A percentile compares a stretch with the other conserved stretches of the same genome.
Evolutionary conservation across 176 grass and related monocot species (phyloP).

Genomic region (Hyparrhenia diplandra): DNA sequence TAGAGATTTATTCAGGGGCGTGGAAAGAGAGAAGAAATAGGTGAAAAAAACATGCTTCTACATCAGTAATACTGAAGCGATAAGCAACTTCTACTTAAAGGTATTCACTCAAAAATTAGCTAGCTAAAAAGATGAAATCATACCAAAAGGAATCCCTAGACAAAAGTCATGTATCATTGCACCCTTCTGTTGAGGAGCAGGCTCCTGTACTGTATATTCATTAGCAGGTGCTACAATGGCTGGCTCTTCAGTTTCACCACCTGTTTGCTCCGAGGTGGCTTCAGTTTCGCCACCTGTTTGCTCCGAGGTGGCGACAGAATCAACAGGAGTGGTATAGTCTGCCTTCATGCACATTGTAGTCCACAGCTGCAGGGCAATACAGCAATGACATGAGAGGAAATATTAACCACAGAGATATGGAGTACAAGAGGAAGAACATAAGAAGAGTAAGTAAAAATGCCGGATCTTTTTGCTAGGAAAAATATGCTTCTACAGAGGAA

Average conservation of each 20-base stretch:
- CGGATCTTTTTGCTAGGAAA: not conserved
- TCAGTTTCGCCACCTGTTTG: conserved; percentile 37
- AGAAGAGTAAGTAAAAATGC: not conserved
- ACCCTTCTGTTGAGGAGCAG: conserved; percentile 43
- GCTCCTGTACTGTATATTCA: conserved; percentile 38
- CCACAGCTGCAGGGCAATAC: conserved; percentile 37
- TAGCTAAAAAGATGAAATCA: conserved; percentile 9
- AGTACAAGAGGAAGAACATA: not conserved
- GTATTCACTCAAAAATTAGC: conserved; percentile 21
- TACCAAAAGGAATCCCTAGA: conserved; percentile 67
- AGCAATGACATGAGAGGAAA: conserved; percentile 17
- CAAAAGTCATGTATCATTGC: conserved; percentile 97
- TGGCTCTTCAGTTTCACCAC: conserved; percentile 40
- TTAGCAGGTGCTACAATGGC: conserved; percentile 16
- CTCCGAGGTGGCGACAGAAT: conserved; percentile 22
- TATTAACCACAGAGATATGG: not conserved
- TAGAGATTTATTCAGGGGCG: not conserved
- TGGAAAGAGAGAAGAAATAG: not conserved
- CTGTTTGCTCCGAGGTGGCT: conserved; percentile 34
- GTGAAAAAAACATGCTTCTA: conserved; percentile 17
- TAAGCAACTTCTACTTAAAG: conserved; percentile 33
- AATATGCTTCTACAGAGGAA: not conserved
- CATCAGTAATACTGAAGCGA: not conserved
- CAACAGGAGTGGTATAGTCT: conserved; percentile 44
- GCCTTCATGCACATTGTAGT: conserved; percentile 44